These are phyloP conservation scores for Boechera divaricarpa DNA, from an alignment of 345 rosid species.

Conservation along the genomic window DNA sequence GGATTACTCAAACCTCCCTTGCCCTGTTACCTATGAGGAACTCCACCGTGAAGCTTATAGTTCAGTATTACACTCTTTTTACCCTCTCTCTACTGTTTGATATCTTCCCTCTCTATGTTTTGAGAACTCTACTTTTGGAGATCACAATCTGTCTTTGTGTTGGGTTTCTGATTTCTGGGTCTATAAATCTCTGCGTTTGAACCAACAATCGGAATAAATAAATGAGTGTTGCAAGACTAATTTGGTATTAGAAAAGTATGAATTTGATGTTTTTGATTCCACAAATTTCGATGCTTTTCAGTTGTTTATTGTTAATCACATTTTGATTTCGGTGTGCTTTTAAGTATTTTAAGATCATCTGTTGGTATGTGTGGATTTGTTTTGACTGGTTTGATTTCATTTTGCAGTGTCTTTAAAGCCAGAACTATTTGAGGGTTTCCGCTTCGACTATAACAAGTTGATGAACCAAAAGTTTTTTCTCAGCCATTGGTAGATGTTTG, in stretches of 20 bases:
- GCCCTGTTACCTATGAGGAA: conserved; percentile 83
- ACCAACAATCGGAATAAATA: background rate
- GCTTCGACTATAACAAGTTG: conserved; percentile 75
- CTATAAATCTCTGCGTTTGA: background rate
- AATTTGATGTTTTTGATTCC: background rate
- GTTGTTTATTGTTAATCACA: background rate
- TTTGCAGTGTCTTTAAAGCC: conserved; percentile 86
- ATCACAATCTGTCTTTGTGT: background rate
- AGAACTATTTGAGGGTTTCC: conserved; percentile 86
- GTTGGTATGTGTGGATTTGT: background rate
- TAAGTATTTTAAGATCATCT: background rate
- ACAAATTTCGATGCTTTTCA: background rate
- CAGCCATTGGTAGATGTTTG: conserved; percentile 64
- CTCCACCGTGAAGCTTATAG: conserved; percentile 82
- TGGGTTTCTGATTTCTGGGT: background rate
- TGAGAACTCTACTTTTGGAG: background rate
- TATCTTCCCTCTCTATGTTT: background rate
- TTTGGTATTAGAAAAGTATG: background rate
- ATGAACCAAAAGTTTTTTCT: conserved; percentile 76
- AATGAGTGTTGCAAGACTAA: background rate
- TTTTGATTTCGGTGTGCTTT: background rate
- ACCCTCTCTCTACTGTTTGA: background rate
- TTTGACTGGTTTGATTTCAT: conserved; percentile 7
- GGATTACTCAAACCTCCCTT: conserved; percentile 78
- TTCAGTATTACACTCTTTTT: conserved; percentile 42